These are phyloP conservation scores for Sarcodon aspratus DNA, from an alignment of 768 basidiomycete species.

Conservation along the genomic window DNA sequence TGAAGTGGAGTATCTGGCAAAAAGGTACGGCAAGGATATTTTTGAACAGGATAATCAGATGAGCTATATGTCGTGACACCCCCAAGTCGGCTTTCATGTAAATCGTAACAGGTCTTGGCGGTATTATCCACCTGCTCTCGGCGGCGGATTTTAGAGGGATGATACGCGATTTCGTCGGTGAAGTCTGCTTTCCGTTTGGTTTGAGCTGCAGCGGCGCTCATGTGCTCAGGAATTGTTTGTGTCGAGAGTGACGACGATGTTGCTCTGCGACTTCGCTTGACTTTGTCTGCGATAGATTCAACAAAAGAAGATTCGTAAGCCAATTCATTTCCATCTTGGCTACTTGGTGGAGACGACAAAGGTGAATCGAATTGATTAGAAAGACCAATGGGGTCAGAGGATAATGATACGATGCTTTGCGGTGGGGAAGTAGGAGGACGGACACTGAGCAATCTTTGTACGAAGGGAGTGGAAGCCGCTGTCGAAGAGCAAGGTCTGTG, in stretches of 20 bases:
- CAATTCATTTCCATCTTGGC: conserved; percentile 1
- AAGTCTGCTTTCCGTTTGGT: neutral
- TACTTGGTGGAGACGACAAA: conserved; percentile 6
- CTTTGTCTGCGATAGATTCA: conserved; percentile 1
- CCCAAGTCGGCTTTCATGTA: neutral
- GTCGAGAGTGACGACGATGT: neutral
- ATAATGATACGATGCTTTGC: conserved; percentile 5
- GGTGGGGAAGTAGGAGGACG: conserved; percentile 1
- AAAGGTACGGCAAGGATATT: conserved; percentile 35
- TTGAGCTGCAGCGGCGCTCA: neutral
- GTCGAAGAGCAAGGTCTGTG: neutral
- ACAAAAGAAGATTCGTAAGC: neutral
- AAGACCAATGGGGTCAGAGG: conserved; percentile 6
- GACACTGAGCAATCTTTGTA: neutral
- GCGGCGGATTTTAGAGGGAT: neutral
- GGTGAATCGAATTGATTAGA: conserved; percentile 3
- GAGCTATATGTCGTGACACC: neutral
- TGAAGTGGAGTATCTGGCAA: conserved; percentile 36
- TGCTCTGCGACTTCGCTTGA: neutral
- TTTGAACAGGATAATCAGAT: neutral
- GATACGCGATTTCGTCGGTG: neutral
- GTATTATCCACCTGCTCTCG: neutral
- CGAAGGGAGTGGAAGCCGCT: neutral
- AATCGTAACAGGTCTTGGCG: neutral
- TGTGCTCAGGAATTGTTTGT: neutral